Base-by-base conservation (phyloP, 2,329 filamentous ascomycete genomes). In the Reticulascus tulasneorum region DNA sequence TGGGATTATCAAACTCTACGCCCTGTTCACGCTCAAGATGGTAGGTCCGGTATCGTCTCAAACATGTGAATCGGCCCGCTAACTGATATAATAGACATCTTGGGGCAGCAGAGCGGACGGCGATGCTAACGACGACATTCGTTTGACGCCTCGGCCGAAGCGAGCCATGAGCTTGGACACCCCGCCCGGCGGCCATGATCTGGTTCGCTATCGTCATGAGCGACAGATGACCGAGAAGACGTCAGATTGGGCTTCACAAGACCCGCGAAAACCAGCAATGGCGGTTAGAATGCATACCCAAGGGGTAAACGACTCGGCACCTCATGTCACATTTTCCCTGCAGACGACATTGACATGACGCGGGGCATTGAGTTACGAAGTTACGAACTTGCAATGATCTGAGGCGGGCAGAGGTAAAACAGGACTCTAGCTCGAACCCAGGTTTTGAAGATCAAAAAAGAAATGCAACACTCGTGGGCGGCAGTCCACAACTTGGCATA, bases 81-180 rank as follows among this genome's bases (percentile, higher is more conserved):
- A 29, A 37, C 18, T 38, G 13, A 17, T 33, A 26, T 19, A 29
- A 40, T 56, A 96, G 90, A 96, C 90, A 28, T 91, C 89, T 34
- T 96, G 90, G 90, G 90, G 90, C 55, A 95, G 88, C 64, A 84
- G 90, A 62, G 86, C 88, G 52, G 90, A 93, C 52, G 90, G 88
- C 55, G 90, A 96, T 62, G 76, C 84, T 49, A 85, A 94, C 62
- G 84, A 94, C 61, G 75, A 75, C 46, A 73, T 79, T 49, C 81
- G 84, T 54, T 79, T 86, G 68, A 76, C 63, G 24, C 67, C 59
- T 21, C 61, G 63, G 23, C 69, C 71, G 12, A 56, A 56, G 48
- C 64, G 56, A 20, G 57, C 62, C 5, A 47, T 59, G 35, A 60
- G 62, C 32, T 55, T 73, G 48, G 67, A 63, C 25, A 63, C 63